Percentiles rank a stretch among this genome's conserved stretches.
Conservation (phyloP, 2,329 filamentous ascomycete species). For the Truncatella angustata region DNA sequence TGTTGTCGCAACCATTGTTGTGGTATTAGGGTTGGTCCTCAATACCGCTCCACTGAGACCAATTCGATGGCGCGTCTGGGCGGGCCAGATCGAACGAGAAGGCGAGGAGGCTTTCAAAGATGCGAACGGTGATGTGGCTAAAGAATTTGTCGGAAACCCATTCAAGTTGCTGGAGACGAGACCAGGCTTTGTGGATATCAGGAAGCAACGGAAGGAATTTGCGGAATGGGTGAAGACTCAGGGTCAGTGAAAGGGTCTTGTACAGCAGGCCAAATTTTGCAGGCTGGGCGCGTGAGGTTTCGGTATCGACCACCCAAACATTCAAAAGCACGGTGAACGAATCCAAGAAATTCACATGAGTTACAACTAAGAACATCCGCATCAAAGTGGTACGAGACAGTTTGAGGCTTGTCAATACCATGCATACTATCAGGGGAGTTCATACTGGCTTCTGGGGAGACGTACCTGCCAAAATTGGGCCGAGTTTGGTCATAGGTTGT, state of each 20-base stretch:
- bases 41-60: slow-evolving; percentile 77
- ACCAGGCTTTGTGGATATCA: slow-evolving; percentile 83
- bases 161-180: slow-evolving; percentile 77
- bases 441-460: no score
- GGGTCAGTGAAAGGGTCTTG: neutral
- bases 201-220: slow-evolving; percentile 77
- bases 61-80: slow-evolving; percentile 80
- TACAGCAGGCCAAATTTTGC: no score
- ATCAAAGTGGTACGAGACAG: no score
- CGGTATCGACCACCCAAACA: no score
- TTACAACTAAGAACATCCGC: no score
- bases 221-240: slow-evolving; percentile 63
- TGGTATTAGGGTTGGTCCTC: slow-evolving; percentile 80
- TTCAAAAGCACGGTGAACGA: no score
- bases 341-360: no score
- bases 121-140: slow-evolving; percentile 64
- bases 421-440: no score
- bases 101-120: slow-evolving; percentile 58
- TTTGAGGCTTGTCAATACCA: no score
- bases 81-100: slow-evolving; percentile 79
- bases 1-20: slow-evolving; percentile 72
- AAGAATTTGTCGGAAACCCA: slow-evolving; percentile 72
- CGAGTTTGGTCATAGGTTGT: no score
- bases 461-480: no score
- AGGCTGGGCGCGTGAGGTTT: no score